Evolutionary conservation across 2,329 filamentous ascomycete genomes (phyloP), one percentile per base, ranked within the genome.

Genomic region (Curvularia eragrostidis): DNA sequence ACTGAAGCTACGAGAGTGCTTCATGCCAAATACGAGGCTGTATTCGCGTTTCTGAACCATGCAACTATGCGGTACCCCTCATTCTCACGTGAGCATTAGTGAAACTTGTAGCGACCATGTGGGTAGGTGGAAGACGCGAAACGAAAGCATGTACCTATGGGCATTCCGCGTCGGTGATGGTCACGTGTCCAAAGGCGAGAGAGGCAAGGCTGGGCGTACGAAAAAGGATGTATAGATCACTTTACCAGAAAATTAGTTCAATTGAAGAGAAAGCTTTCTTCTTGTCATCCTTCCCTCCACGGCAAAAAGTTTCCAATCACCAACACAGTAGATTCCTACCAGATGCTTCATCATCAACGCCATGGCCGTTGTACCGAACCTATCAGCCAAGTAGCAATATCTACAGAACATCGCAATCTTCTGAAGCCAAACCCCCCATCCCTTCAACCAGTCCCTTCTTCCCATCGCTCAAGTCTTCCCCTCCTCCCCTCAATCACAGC

Each of bases 161-260:
- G 10, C 28, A 32, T 19, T 48, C 49, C 19, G 52, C 34, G 15
- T 54, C 52, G 2, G 36, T 54, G 18, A 48, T 24, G 12, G 21
- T 49, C 36, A 24, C 28, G 9, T 54, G 52, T 36, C 52, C 52
- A 3, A 23, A 9, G 34, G 34, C 39, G 19, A 42, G 46, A 18
- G n/a, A 4, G 7, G 3, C 7, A 26, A 7, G 24, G 8, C 15
- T 26, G 2, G 15, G 9, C 8, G 13, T 15, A 6, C 41, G 2
- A 26, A 4, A 8, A 36, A 18, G 1, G 15, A 6, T 6, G 34
- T n/a, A 15, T 36, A 7, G 15, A 36, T 36, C 8, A 6, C 2
- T 2, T 36, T 13, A 1, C 34, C 7, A n/a, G 5, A 36, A 3
- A 1, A n/a, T n/a, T n/a, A n/a, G 5, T 36, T 36, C 34, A 8